Evolutionary conservation across 2,329 filamentous ascomycete genomes (phyloP).

Genomic region (Trichoderma semiorbis): DNA sequence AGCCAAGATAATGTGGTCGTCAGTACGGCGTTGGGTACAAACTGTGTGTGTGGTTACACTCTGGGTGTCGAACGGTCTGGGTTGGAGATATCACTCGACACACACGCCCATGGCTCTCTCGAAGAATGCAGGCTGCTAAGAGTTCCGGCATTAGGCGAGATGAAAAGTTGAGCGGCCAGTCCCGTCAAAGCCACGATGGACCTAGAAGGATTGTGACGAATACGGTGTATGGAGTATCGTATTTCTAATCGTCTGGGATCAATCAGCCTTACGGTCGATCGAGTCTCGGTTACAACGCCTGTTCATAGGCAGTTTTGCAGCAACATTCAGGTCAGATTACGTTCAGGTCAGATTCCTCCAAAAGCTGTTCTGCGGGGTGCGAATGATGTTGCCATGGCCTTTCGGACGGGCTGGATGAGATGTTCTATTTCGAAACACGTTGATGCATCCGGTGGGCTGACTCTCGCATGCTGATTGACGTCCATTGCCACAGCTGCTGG

Average conservation of each 20-base stretch:
- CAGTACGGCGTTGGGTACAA: neutral
- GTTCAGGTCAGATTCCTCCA: neutral
- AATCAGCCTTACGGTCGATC: constrained; percentile 6
- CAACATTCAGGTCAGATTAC: neutral
- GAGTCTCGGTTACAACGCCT: neutral
- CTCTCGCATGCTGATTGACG: neutral
- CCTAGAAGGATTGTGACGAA: neutral
- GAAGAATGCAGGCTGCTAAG: neutral
- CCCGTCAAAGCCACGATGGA: neutral
- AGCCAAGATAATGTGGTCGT: constrained; percentile 1
- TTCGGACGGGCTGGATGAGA: neutral
- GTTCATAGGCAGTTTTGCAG: neutral
- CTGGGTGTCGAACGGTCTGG: neutral
- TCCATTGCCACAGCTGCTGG: neutral
- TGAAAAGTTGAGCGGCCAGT: neutral
- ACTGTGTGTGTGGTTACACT: neutral
- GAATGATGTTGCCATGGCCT: neutral
- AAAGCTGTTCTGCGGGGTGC: neutral
- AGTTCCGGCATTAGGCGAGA: neutral
- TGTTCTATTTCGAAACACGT: neutral
- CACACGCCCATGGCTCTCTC: neutral
- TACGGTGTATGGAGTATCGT: neutral
- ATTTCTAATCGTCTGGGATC: neutral
- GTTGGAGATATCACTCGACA: neutral
- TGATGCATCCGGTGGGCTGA: neutral